Base-by-base conservation (phyloP, 2,329 filamentous ascomycete species). In the Ciborinia camelliae region DNA sequence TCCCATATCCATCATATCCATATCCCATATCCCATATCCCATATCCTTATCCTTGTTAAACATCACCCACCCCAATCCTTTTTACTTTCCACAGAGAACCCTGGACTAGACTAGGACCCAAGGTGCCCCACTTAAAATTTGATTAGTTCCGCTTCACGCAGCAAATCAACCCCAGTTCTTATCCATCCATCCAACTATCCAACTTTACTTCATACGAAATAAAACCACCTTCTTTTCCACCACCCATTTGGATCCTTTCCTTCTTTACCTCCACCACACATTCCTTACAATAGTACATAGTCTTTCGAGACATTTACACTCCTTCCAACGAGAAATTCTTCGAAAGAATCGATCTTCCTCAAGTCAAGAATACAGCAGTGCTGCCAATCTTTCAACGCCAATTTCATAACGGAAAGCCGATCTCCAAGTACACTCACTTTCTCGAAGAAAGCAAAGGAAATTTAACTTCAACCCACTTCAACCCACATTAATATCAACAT, bases 361-460 rank as follows among this genome's bases (percentile, higher is more conserved):
- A n/a, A n/a, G n/a, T n/a, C 67, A 47, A 10, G 47, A 70, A 66
- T 71, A 70, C 72, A 74, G 72, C 72, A 69, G 72, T 68, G 72
- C 72, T 74, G 72, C 69, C 70, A 69, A 70, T 64, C 65, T 52
- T 55, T 63, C 50, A 37, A 39, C 62, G 23, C 52, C 61, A 52
- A 66, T 57, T 64, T 55, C 50, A 53, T 51, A 54, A 64, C 41
- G 45, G 50, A 48, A 57, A 47, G 60, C 43, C 62, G 48, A 37
- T 55, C 68, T 55, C 68, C 62, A 64, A 68, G 62, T 62, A 66
- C 61, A 55, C 60, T 65, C 41, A 39, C 68, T 66, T 71, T 69
- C 69, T 68, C 68, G 69, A 71, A 65, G 68, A 73, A 70, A 68
- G 69, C 59, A 57, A 64, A 64, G 52, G 53, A 58, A 63, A 47